These are phyloP conservation scores for Primulina huaijiensis DNA, from an alignment of 257 asterid species.

Conservation along the genomic window DNA sequence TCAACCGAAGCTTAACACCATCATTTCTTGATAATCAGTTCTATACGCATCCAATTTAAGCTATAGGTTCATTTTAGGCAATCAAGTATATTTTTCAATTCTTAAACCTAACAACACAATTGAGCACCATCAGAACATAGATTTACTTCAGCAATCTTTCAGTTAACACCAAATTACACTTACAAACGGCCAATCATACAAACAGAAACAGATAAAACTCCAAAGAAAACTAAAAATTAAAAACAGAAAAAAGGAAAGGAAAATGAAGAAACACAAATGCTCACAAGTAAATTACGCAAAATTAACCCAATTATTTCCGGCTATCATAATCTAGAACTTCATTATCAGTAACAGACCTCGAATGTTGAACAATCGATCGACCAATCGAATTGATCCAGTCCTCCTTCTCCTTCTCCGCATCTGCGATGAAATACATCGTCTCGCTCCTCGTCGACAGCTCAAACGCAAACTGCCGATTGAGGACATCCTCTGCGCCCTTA, in stretches of 20 bases:
- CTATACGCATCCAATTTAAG: neutral
- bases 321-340: conserved; percentile 81
- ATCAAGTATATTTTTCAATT: neutral
- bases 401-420: conserved; percentile 87
- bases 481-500: conserved; percentile 92
- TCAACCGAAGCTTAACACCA: neutral
- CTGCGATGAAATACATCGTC: conserved; percentile 90
- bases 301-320: conserved; percentile 29
- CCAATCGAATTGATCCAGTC: conserved; percentile 96
- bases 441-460: conserved; percentile 73
- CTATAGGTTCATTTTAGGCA: neutral
- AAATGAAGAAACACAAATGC: neutral
- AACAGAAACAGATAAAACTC: neutral
- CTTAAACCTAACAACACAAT: neutral
- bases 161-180: neutral
- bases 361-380: conserved; percentile 79
- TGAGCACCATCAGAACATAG: neutral
- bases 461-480: conserved; percentile 74
- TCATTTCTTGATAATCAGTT: neutral
- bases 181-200: neutral
- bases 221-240: too few species aligned
- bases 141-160: neutral
- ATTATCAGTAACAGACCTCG: conserved; percentile 76
- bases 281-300: neutral
- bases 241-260: neutral